Evolutionary conservation across 371 early-diverging fungal species (phyloP), one percentile per base, ranked within the genome.

Genomic region (Choanephora cucurbitarum): DNA sequence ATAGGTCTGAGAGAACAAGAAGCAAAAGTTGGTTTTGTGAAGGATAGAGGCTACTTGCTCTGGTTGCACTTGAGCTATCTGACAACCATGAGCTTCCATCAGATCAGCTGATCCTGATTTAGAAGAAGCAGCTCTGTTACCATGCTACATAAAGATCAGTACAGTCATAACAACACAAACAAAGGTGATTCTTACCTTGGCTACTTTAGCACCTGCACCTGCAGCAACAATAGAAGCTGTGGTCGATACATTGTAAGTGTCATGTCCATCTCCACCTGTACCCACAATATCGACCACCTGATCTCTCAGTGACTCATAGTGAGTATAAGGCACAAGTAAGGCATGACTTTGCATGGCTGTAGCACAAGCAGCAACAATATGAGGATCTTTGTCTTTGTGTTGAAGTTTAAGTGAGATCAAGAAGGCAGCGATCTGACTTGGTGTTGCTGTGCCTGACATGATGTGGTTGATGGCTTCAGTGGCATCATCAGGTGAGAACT

Each of bases 221-320:
- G 98, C 96, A 9, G 91, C 92, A 0, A 98, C 91, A 37, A 98
- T 81, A 18, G 91, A 90, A 5, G 95, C 85, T 0, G 97, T 91
- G 0, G 98, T 97, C 2, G 92, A 92, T 9, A 96, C 96, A 66
- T 98, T 98, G 65, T 95, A 97, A 11, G 98, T 98, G 64, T 97
- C 83, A 67, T 92, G 91, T 9, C 96, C 96, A 71, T 98, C 98
- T n/a, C 98, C 98, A 19, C 98, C 98, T 6, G 98, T 98, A 3
- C 98, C 98, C 2, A 98, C 98, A 66, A 96, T 95, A 70, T 98
- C 98, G 6, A 89, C 86, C 0, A 93, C 66, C 18, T 72, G 66
- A 40, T 76, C 81, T 10, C 59, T 64, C 40, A 84, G 62, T 9
- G 68, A 69, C 31, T 72, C 44, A 49, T 70, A 56, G 21, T 62